Evolutionary conservation across 208 protist genomes (phyloP).

Genomic region (Trypanosoma melophagium): DNA sequence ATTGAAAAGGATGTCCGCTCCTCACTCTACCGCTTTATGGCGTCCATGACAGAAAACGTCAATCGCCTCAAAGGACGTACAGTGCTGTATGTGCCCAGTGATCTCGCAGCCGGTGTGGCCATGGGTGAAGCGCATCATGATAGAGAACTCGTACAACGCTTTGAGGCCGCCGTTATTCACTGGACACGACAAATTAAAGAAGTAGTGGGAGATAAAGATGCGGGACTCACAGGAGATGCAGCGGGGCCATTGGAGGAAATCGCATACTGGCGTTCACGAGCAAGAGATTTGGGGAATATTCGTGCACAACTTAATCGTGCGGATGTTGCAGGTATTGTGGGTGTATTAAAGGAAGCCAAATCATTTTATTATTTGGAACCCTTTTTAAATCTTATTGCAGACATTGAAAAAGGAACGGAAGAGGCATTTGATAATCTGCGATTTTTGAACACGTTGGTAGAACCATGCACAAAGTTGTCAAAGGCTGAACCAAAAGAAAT

Average conservation of each 20-base stretch:
- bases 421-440: constrained; percentile 96
- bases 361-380: constrained; percentile 93
- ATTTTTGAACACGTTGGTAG: constrained; percentile 93
- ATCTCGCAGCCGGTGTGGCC: constrained; percentile 59
- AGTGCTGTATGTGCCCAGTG: constrained; percentile 97
- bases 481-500: constrained; percentile 87
- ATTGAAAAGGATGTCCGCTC: constrained; percentile 95
- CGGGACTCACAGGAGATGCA: constrained; percentile 46
- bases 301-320: constrained; percentile 91
- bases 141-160: constrained; percentile 96
- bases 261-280: constrained; percentile 93
- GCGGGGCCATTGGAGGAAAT: constrained; percentile 95
- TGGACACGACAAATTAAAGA: constrained; percentile 99
- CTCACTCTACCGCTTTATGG: constrained; percentile 97
- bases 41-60: constrained; percentile 94
- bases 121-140: constrained; percentile 72
- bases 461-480: constrained; percentile 92
- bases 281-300: constrained; percentile 95
- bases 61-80: constrained; percentile 94
- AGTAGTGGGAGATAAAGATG: constrained; percentile 92
- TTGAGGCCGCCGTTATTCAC: constrained; percentile 97
- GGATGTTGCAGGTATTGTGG: constrained; percentile 91
- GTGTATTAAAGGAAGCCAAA: constrained; percentile 90
- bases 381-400: constrained; percentile 91
- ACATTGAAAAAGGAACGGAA: constrained; percentile 93